phyloP scores from a whole-genome alignment of 495 filamentous ascomycete species.

The Penicillium pulvis region DNA sequence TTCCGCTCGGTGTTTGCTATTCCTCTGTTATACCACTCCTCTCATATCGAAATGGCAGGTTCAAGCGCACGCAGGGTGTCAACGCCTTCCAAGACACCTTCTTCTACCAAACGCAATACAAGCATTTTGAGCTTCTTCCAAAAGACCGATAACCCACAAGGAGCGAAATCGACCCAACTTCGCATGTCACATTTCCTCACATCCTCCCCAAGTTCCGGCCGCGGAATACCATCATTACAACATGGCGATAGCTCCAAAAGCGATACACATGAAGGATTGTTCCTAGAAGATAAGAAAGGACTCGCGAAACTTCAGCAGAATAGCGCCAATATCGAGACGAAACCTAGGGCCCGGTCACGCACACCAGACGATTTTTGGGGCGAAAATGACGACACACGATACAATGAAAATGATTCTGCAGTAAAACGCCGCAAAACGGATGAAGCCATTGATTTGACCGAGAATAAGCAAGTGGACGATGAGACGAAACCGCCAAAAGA shows the following conservation, averaged over 20 bases:
- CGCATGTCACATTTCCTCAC: constrained; percentile 47
- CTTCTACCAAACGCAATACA: constrained; percentile 56
- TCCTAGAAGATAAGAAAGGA: constrained; percentile 45
- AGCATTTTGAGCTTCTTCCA: constrained; percentile 85
- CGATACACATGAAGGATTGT: constrained; percentile 38
- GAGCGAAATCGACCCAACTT: constrained; percentile 36
- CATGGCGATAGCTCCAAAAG: constrained; percentile 13
- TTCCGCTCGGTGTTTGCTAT: neutral
- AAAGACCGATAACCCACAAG: constrained; percentile 58
- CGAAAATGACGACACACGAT: constrained; percentile 30
- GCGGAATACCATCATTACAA: constrained; percentile 23
- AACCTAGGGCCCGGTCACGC: constrained; percentile 17
- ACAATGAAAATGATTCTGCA: constrained; percentile 32
- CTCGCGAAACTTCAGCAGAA: constrained; percentile 13
- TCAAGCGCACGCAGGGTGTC: constrained; percentile 27
- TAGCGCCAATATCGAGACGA: constrained; percentile 2
- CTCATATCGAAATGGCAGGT: constrained; percentile 22
- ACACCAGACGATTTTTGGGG: constrained; percentile 44
- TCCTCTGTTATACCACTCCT: neutral
- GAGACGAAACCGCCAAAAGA: constrained; percentile 8
- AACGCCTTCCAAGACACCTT: constrained; percentile 30
- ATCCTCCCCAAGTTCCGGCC: constrained; percentile 24
- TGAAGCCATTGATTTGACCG: constrained; percentile 18
- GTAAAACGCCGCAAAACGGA: constrained; percentile 47
- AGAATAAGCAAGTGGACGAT: constrained; percentile 17